Percentiles rank a stretch among this genome's conserved stretches.
These are phyloP conservation scores for Gautieria morchelliformis DNA, from an alignment of 768 basidiomycete genomes.

Conservation along the genomic window DNA sequence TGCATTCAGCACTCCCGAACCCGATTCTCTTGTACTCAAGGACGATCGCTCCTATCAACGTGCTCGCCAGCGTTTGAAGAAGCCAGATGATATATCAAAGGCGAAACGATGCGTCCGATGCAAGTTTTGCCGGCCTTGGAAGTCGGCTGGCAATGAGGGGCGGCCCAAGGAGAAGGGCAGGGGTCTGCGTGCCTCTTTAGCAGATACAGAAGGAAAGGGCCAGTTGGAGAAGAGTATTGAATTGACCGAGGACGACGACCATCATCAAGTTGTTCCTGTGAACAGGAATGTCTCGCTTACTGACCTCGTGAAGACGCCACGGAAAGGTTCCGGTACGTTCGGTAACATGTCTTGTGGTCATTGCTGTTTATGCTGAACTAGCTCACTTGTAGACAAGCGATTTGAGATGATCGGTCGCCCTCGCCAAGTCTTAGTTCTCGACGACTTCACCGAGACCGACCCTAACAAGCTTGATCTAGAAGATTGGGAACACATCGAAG, in stretches of 20 bases:
- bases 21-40: conserved; percentile 1
- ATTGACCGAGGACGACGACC: not conserved
- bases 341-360: not conserved
- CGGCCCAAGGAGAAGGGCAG: not conserved
- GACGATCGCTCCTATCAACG: conserved; percentile 2
- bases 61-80: conserved; percentile 8
- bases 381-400: not conserved
- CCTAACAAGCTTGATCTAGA: conserved; percentile 2
- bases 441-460: conserved; percentile 8
- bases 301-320: conserved; percentile 1
- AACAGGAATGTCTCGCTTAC: not conserved
- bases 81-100: conserved; percentile 4
- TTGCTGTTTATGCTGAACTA: not conserved
- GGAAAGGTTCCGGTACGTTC: not conserved
- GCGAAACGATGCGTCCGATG: conserved; percentile 1
- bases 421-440: conserved; percentile 6
- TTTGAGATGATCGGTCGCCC: conserved; percentile 5
- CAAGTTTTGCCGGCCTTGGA: not conserved
- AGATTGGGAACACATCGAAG: conserved; percentile 6
- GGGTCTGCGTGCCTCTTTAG: not conserved
- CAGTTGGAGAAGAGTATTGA: not conserved
- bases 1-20: not conserved
- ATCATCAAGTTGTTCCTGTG: not conserved
- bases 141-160: not conserved
- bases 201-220: not conserved